Base-by-base conservation (phyloP, 2,329 filamentous ascomycete species). In the Lasiodiplodia theobromae region DNA sequence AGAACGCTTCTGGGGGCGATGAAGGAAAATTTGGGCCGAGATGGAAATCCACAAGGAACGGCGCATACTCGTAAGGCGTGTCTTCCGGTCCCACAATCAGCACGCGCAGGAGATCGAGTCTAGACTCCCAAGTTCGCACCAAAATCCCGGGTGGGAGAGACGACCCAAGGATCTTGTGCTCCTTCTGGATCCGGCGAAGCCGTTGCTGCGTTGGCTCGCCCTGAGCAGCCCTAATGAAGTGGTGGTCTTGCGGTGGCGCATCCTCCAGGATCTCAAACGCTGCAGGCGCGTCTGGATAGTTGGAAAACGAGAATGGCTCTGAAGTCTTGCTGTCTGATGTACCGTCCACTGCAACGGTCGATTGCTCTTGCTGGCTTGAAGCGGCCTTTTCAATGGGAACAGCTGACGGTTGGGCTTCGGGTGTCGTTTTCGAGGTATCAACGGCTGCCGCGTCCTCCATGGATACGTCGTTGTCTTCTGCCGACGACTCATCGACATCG, bases 51-150 rank as follows among this genome's bases (percentile, higher is more conserved):
- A 89, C 82, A n/a, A 89, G 76, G 73, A 89, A 89, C 0, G 87
- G 87, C 0, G 86, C 86, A 71, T 85, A 82, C 71, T 87, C 86
- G 74, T 90, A 90, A 2, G 87, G 87, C 0, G 87, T 89, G 60
- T 87, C 86, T 25, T 80, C 77, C 0, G 87, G 86, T 0, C 87
- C 87, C 57, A 89, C 80, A 66, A 89, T 85, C 4, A 89, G 77
- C 18, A 87, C 84, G 12, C 87, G 85, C 11, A 89, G 74, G 10
- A 89, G 81, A 73, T 89, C 86, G 53, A 89, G 82, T 25, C 86
- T 81, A 2, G 83, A 83, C 70, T 89, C 87, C 85, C 86, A 90
- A 1, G 85, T 85, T 40, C 87, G 83, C 2, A 89, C 85, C 71
- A 84, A 88, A 57, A 89, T 87, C 2, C 83, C 84, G 2, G 82